Base-by-base conservation (phyloP, 2,329 filamentous ascomycete species). In the Penicillium sp. region DNA sequence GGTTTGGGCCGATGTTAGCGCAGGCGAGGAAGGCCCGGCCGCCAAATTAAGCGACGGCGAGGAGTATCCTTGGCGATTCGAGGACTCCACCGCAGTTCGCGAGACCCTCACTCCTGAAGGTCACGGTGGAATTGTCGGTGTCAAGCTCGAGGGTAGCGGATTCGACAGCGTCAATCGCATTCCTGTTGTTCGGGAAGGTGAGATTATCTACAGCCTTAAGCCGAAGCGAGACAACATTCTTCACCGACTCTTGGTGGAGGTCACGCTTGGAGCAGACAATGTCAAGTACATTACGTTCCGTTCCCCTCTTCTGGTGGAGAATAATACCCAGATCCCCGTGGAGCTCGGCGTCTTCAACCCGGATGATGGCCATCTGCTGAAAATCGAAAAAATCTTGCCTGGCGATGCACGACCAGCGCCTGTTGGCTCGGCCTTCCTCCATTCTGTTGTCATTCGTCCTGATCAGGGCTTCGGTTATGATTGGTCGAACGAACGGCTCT, bases 261-360 rank as follows among this genome's bases (percentile, higher is more conserved):
- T 99, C 46, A 90, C 84, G 46, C 81, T 99, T 20, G 94, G 91
- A n/a, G 77, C 84, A 0, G 93, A 99, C 76, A 97, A 97, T 65
- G 90, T 99, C 75, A 99, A 99, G 76, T 95, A 96, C 69, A 95
- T 99, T 66, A 99, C 92, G 1, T 86, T 99, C 65, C 85, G 94
- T 21, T 97, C 93, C 15, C 94, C 94, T 1, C 77, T 99, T 1
- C 76, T 97, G 0, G 86, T 99, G 7, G 94, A 99, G 69, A 99
- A 99, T 72, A 89, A 94, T 57, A 99, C 94, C 0, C 91, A 99
- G 68, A 96, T 99, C 36, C 93, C 94, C 0, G 86, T 99, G 12
- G 94, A 99, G 71, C 74, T 99, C 18, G 95, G 94, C 13, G 86
- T 99, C 13, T 97, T 90, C 67, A 94, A 93, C 69, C 85, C 86